These are phyloP conservation scores for Epichloe glyceriae DNA, from an alignment of 2,329 filamentous ascomycete species.

Conservation along the genomic window DNA sequence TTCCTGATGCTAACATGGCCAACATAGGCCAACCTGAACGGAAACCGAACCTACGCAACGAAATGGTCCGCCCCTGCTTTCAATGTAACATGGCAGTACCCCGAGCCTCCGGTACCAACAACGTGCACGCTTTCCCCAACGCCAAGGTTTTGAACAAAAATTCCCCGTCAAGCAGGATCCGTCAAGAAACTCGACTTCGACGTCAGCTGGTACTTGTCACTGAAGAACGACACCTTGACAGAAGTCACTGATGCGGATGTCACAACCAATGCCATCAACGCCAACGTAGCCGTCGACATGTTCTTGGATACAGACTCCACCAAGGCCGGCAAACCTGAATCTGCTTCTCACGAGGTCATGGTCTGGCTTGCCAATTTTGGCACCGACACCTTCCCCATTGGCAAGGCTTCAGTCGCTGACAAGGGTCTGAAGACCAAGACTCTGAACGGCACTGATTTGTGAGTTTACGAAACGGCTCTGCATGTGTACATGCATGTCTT, in stretches of 20 bases:
- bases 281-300: conserved; percentile 47
- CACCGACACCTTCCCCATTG: conserved; percentile 33
- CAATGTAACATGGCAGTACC: conserved; percentile 40
- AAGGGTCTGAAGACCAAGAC: conserved; percentile 20
- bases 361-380: conserved; percentile 41
- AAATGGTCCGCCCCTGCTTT: conserved; percentile 33
- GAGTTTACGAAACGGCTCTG: conserved; percentile 9
- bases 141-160: conserved; percentile 30
- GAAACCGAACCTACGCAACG: conserved; percentile 35
- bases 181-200: conserved; percentile 29
- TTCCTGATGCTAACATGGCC: not conserved
- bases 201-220: conserved; percentile 35
- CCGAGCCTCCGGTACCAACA: conserved; percentile 17
- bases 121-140: conserved; percentile 44
- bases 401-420: conserved; percentile 12
- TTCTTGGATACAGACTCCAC: conserved; percentile 36
- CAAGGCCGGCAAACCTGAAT: conserved; percentile 25
- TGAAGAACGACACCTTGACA: conserved; percentile 25
- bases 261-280: conserved; percentile 25
- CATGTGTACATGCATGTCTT: not conserved
- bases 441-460: conserved; percentile 31
- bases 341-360: conserved; percentile 41
- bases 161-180: conserved; percentile 29
- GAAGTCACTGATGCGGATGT: conserved; percentile 24
- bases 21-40: conserved; percentile 4